Conservation (phyloP, 805 yeast genomes). For the Candida orba region DNA sequence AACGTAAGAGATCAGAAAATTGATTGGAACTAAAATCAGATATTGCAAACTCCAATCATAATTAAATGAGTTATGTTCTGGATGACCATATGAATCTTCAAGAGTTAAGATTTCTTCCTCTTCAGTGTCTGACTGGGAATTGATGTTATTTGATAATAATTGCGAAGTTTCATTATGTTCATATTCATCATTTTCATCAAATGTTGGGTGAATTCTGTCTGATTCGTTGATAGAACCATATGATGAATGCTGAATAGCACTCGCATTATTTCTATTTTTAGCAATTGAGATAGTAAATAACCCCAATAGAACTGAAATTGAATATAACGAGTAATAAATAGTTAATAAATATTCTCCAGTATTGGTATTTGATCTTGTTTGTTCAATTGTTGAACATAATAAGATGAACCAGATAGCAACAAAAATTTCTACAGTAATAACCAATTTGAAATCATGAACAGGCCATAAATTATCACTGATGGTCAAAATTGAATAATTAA, state of each 20-base stretch:
- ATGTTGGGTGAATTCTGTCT: background rate
- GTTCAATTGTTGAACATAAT: slow-evolving; percentile 41
- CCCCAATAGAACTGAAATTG: slow-evolving; percentile 46
- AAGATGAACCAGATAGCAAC: slow-evolving; percentile 51
- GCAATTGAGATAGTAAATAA: slow-evolving; percentile 33
- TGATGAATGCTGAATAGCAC: background rate
- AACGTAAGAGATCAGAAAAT: slow-evolving; percentile 45
- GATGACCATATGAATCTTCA: slow-evolving; percentile 10
- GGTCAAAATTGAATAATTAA: slow-evolving; percentile 50
- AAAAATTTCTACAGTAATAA: slow-evolving; percentile 47
- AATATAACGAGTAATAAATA: slow-evolving; percentile 37
- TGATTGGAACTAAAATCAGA: slow-evolving; percentile 58
- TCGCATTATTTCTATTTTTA: slow-evolving; percentile 13
- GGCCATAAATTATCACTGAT: slow-evolving; percentile 32
- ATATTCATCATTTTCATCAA: slow-evolving; percentile 15
- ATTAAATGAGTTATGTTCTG: slow-evolving; percentile 35
- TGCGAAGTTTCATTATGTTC: slow-evolving; percentile 28
- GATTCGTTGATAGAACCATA: background rate
- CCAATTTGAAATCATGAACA: slow-evolving; percentile 52
- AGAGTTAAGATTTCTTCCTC: slow-evolving; percentile 2
- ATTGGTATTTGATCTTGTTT: slow-evolving; percentile 33
- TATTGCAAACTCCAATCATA: slow-evolving; percentile 83
- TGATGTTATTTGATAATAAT: slow-evolving; percentile 20
- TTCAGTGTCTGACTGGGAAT: slow-evolving; percentile 11
- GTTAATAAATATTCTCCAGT: slow-evolving; percentile 47